phyloP scores from a whole-genome alignment of 2,329 filamentous ascomycete genomes.

The Pseudocercospora vitis region DNA sequence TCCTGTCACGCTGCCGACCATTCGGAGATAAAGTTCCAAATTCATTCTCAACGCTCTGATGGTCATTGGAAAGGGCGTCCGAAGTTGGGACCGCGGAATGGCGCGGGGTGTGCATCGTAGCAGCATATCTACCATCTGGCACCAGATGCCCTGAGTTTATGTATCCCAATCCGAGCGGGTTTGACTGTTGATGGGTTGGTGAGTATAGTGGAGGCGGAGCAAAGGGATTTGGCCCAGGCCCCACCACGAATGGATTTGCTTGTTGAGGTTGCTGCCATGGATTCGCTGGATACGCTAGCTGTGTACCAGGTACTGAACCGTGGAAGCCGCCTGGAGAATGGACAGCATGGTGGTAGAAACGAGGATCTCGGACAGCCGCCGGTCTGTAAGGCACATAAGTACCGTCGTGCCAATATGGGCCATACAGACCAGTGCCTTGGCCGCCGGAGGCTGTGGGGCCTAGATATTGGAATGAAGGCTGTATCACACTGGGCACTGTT shows the following conservation, averaged over 20 bases:
- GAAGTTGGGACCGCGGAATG: neutral
- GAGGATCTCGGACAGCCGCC: conserved; percentile 56
- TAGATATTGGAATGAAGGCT: conserved; percentile 59
- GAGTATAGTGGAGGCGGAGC: conserved; percentile 16
- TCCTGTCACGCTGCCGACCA: conserved; percentile 45
- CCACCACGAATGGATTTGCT: conserved; percentile 18
- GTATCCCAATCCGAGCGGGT: conserved; percentile 5
- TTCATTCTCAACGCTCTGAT: conserved; percentile 32
- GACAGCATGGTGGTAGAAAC: conserved; percentile 40
- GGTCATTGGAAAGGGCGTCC: neutral
- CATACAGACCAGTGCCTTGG: conserved; percentile 57
- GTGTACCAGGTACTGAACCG: conserved; percentile 24
- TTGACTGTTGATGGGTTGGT: neutral
- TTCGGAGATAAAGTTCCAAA: conserved; percentile 45
- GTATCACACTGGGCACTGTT: conserved; percentile 59
- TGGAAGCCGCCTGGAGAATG: conserved; percentile 23
- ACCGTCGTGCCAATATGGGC: conserved; percentile 65
- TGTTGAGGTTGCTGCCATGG: conserved; percentile 28
- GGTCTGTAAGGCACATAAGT: conserved; percentile 61
- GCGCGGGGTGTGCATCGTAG: conserved; percentile 3
- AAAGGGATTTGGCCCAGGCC: conserved; percentile 14
- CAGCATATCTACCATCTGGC: conserved; percentile 6
- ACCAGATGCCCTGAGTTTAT: neutral
- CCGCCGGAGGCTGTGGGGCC: conserved; percentile 60
- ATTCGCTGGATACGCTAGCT: conserved; percentile 23